phyloP scores from a whole-genome alignment of 2,329 filamentous ascomycete genomes.

The Sarocladium strictum region DNA sequence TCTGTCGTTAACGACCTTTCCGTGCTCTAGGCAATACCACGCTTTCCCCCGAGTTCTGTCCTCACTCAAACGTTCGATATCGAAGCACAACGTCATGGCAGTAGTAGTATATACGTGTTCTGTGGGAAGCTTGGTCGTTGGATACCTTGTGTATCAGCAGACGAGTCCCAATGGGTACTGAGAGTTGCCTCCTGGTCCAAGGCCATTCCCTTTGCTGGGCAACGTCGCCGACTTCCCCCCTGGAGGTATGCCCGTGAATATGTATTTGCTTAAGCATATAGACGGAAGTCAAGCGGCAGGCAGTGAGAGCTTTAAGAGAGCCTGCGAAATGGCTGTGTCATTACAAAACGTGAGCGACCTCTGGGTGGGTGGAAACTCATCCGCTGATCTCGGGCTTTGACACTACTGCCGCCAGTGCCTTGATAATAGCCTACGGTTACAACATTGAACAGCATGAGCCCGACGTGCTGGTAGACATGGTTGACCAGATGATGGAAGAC shows the following conservation, averaged over 20 bases:
- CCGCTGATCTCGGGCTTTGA: not conserved
- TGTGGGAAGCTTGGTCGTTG: too few relatives aligned
- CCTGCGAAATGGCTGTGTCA: constrained; percentile 18
- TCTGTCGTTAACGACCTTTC: too few relatives aligned
- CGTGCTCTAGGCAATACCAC: too few relatives aligned
- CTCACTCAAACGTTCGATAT: too few relatives aligned
- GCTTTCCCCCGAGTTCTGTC: too few relatives aligned
- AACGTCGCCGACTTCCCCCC: constrained; percentile 41
- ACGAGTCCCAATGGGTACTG: not conserved
- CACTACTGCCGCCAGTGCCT: constrained; percentile 12
- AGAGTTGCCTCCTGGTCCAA: constrained; percentile 21
- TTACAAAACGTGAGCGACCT: constrained; percentile 23
- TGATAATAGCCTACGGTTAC: constrained; percentile 19
- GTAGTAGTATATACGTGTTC: too few relatives aligned
- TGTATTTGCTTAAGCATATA: constrained; percentile 30
- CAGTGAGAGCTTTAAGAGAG: constrained; percentile 17
- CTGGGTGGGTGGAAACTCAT: too few relatives aligned
- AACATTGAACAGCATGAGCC: constrained; percentile 16
- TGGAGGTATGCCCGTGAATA: constrained; percentile 21
- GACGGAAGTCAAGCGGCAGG: constrained; percentile 22
- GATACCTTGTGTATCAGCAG: not conserved
- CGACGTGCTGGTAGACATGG: constrained; percentile 14
- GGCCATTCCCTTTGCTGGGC: constrained; percentile 34
- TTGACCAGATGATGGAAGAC: constrained; percentile 16
- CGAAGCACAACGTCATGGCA: too few relatives aligned